A percentile compares a stretch with the other conserved stretches of the same genome.
These are phyloP conservation scores for Pseudonectria foliicola DNA, from an alignment of 2,329 filamentous ascomycete genomes.

Conservation along the genomic window DNA sequence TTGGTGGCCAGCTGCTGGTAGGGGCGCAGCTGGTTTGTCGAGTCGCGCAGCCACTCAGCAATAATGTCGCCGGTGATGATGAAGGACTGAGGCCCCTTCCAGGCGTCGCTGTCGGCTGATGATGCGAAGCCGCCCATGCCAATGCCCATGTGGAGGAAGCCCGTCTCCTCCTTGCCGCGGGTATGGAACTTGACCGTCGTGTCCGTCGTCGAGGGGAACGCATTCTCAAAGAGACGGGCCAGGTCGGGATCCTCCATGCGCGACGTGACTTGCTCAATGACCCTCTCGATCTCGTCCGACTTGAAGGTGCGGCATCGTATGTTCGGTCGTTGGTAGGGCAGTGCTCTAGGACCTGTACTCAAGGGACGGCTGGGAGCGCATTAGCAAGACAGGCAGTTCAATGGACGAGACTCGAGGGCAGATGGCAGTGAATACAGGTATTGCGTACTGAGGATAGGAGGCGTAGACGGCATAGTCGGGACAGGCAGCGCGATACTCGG, in stretches of 20 bases:
- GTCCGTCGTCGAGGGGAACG: constrained; percentile 79
- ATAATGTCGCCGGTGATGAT: constrained; percentile 92
- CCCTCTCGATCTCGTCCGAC: constrained; percentile 77
- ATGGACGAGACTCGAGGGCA: too few relatives aligned
- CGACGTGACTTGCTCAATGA: constrained; percentile 74
- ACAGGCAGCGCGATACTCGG: too few relatives aligned
- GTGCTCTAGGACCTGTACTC: constrained; percentile 67
- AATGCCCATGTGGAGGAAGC: constrained; percentile 29
- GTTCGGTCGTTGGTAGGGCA: constrained; percentile 83
- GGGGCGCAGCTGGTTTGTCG: constrained; percentile 85
- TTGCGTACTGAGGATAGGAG: too few relatives aligned
- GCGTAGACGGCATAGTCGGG: too few relatives aligned
- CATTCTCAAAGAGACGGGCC: constrained; percentile 88
- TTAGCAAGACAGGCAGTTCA: too few relatives aligned
- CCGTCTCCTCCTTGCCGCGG: constrained; percentile 43
- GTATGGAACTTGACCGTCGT: constrained; percentile 87
- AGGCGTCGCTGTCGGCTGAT: constrained; percentile 49
- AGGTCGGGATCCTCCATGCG: constrained; percentile 81
- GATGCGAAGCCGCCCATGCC: constrained; percentile 25
- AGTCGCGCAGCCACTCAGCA: constrained; percentile 87
- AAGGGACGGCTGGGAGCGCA: constrained; percentile 56
- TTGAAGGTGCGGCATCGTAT: constrained; percentile 80
- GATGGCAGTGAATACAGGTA: too few relatives aligned
- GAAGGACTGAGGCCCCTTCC: constrained; percentile 84
- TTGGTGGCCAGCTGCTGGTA: constrained; percentile 82